These are phyloP conservation scores for Alternaria hordeiaustralica DNA, from an alignment of 2,329 filamentous ascomycete genomes.

Conservation along the genomic window DNA sequence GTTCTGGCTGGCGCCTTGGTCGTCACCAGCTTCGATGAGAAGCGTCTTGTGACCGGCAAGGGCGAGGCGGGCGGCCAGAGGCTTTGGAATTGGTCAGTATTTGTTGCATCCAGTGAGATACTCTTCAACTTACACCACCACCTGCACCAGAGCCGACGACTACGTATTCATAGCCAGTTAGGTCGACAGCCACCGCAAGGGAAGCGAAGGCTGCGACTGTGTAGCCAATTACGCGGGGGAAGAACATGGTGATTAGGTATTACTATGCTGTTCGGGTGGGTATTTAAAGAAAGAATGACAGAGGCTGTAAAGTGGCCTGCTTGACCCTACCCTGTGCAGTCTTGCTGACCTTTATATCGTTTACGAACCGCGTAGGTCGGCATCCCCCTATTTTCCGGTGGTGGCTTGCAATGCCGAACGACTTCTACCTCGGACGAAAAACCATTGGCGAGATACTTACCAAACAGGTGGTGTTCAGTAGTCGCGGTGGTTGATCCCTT, in stretches of 20 bases:
- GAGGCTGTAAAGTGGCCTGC: constrained; percentile 21
- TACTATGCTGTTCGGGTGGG: constrained; percentile 1
- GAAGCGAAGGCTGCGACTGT: constrained; percentile 28
- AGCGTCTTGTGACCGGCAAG: constrained; percentile 65
- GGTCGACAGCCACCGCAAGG: constrained; percentile 34
- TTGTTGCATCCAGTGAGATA: neutral
- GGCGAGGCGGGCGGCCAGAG: constrained; percentile 62
- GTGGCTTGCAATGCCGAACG: neutral
- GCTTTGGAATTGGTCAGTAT: constrained; percentile 8
- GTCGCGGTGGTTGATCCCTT: constrained; percentile 17
- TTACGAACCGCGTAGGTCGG: neutral
- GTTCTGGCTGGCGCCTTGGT: constrained; percentile 59
- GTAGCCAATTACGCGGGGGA: constrained; percentile 24
- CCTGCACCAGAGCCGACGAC: constrained; percentile 62
- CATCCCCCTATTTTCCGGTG: constrained; percentile 6
- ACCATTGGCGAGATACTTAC: constrained; percentile 3
- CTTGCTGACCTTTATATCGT: constrained; percentile 13
- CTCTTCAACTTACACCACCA: constrained; percentile 21
- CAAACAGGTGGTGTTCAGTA: constrained; percentile 9
- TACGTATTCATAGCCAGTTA: constrained; percentile 64
- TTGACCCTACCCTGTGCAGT: constrained; percentile 1
- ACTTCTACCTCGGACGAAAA: constrained; percentile 1
- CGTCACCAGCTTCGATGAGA: constrained; percentile 67
- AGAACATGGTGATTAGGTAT: constrained; percentile 28
- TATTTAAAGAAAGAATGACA: constrained; percentile 18